Evolutionary conservation across 495 filamentous ascomycete genomes (phyloP), one percentile per base, ranked within the genome.

Genomic region (Hypoxylon trugodes): DNA sequence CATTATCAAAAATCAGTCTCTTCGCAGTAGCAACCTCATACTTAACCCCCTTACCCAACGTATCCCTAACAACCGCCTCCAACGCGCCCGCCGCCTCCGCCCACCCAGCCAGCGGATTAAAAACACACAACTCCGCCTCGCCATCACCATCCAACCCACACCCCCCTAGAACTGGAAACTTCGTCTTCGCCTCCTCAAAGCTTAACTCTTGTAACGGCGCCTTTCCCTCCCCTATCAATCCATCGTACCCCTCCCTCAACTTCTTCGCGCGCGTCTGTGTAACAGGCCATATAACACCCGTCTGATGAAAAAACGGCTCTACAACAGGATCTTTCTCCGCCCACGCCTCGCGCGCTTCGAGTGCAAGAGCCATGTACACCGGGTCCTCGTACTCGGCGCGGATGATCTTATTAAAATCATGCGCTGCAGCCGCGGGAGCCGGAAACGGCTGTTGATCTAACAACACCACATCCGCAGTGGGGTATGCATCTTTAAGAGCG

Each of bases 391-490:
- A 85, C 54, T 84, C 81, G 7, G 79, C 79, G 15, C 83, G 77
- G 30, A 84, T 73, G 51, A 86, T 84, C 71, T 86, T 86, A 64
- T 82, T 86, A 16, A 81, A 55, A 59, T 86, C 81, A 65, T 79
- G 75, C 37, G 74, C 80, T 2, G 83, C 82, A 0, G 79, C 81
- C 30, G 60, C 75, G 1, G 70, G 65, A 4, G 75, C 69, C 21
- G 80, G 80, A 40, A 80, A 73, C 9, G 73, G 65, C 6, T 67
- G 66, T 28, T 69, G 77, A 28, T 73, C 66, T 16, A 80, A 74
- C 22, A 80, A 73, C n/a, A 82, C 63, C 6, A 72, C 72, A 58
- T 82, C 73, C 55, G 76, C 42, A 25, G 24, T 71, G 49, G 79
- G 79, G 28, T 74, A 76, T 5, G 73, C 53, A 9, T 72, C 55